These are phyloP conservation scores for Ganoderma lucidum DNA, from an alignment of 1,284 basidiomycete genomes.

Conservation along the genomic window DNA sequence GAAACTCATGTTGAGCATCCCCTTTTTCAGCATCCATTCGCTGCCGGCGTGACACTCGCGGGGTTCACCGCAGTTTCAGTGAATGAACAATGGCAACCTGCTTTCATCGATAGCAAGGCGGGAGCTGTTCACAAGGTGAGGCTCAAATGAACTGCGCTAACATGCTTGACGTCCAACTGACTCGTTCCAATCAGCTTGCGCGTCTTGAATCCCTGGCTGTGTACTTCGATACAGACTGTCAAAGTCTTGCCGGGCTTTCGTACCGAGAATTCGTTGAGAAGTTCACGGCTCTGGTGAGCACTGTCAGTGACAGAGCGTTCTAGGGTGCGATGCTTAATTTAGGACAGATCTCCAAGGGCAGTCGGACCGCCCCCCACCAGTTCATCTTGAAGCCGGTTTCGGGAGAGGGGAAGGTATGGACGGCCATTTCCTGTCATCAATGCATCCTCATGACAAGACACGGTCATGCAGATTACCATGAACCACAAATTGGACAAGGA, in stretches of 20 bases:
- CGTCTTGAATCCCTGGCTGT: conserved; percentile 89
- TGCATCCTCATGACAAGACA: conserved; percentile 6
- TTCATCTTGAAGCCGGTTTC: conserved; percentile 97
- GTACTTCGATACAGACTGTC: conserved; percentile 96
- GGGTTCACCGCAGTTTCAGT: conserved; percentile 96
- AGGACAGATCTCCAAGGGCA: conserved; percentile 70
- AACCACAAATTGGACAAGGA: conserved; percentile 80
- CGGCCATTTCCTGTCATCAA: background rate
- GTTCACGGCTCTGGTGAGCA: conserved; percentile 79
- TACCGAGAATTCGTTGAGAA: conserved; percentile 76
- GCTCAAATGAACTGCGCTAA: conserved; percentile 23
- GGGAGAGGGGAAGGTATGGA: conserved; percentile 86
- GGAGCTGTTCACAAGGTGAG: conserved; percentile 91
- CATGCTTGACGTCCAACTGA: conserved; percentile 2
- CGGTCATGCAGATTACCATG: conserved; percentile 71
- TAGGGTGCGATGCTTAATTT: conserved; percentile 12
- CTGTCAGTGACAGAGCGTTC: conserved; percentile 9
- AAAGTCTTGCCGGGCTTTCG: conserved; percentile 80
- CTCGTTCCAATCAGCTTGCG: conserved; percentile 65
- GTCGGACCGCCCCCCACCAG: conserved; percentile 77
- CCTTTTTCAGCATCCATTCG: conserved; percentile 85
- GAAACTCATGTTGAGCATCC: conserved; percentile 1
- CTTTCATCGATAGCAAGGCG: conserved; percentile 92
- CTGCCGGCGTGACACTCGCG: conserved; percentile 91
- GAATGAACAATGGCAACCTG: conserved; percentile 90